phyloP scores from a whole-genome alignment of 257 asterid species.

The Verbascum thapsus region DNA sequence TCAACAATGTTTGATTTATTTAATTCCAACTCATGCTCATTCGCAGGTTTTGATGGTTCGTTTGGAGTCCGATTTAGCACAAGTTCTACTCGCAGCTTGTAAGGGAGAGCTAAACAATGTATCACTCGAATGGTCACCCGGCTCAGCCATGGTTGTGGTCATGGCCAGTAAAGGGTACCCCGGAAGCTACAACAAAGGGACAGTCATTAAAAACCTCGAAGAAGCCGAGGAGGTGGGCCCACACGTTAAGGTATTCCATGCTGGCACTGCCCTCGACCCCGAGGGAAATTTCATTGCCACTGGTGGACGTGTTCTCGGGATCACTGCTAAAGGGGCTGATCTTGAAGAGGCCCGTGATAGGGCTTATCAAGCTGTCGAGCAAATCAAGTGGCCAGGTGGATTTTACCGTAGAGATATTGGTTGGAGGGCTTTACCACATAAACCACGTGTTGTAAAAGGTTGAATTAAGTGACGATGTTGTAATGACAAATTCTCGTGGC shows the following conservation, averaged over 20 bases:
- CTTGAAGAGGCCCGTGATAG: slow-evolving; percentile 83
- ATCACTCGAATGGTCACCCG: slow-evolving; percentile 78
- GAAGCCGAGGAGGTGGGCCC: slow-evolving; percentile 80
- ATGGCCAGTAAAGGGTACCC: slow-evolving; percentile 99
- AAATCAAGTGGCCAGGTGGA: slow-evolving; percentile 74
- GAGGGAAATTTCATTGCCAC: slow-evolving; percentile 70
- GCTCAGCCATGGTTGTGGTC: slow-evolving; percentile 93
- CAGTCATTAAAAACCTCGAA: slow-evolving; percentile 62
- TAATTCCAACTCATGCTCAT: no score
- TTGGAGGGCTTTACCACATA: slow-evolving; percentile 69
- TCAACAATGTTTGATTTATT: no score
- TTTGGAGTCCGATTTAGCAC: slow-evolving; percentile 76
- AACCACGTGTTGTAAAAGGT: slow-evolving; percentile 28
- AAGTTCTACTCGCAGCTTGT: slow-evolving; percentile 81
- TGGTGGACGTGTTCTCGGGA: slow-evolving; percentile 93
- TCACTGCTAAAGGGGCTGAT: slow-evolving; percentile 77
- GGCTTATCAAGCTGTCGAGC: slow-evolving; percentile 73
- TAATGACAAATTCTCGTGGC: no score
- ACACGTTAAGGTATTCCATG: slow-evolving; percentile 74
- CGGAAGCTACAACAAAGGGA: slow-evolving; percentile 71
- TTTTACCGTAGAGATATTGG: slow-evolving; percentile 85
- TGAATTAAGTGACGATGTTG: not conserved
- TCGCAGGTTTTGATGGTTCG: slow-evolving; percentile 89
- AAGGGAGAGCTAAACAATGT: slow-evolving; percentile 61
- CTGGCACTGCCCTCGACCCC: slow-evolving; percentile 69